phyloP scores from a whole-genome alignment of 331 rosid genomes.

The Phaseolus coccineus region DNA sequence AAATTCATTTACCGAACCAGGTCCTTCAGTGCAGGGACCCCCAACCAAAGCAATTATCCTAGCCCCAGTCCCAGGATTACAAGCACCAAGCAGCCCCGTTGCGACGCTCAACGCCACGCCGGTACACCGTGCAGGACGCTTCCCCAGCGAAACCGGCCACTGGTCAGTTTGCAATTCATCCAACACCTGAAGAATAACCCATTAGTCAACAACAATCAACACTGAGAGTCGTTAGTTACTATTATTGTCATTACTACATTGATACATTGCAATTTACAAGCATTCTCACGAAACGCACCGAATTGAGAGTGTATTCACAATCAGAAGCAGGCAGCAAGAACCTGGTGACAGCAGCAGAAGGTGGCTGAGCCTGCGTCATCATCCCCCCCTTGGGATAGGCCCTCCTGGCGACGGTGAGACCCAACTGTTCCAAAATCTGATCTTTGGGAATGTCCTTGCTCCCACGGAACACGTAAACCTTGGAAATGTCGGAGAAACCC shows the following conservation, averaged over 20 bases:
- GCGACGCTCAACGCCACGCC: constrained; percentile 97
- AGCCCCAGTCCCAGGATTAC: constrained; percentile 91
- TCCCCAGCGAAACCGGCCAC: constrained; percentile 86
- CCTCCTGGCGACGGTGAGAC: constrained; percentile 64
- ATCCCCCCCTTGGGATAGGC: background rate
- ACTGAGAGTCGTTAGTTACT: background rate
- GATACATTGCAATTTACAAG: background rate
- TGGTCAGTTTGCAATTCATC: constrained; percentile 95
- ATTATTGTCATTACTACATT: background rate
- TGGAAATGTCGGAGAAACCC: constrained; percentile 87
- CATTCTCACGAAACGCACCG: constrained; percentile 41
- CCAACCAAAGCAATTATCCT: constrained; percentile 94
- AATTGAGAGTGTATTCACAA: constrained; percentile 83
- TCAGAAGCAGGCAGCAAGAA: constrained; percentile 92
- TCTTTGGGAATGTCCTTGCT: constrained; percentile 78
- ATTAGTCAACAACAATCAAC: constrained; percentile 4
- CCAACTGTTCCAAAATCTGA: constrained; percentile 85
- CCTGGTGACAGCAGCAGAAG: constrained; percentile 47
- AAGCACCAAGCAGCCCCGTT: constrained; percentile 87
- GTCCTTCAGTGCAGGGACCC: constrained; percentile 99
- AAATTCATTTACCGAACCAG: constrained; percentile 77
- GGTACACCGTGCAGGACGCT: constrained; percentile 80
- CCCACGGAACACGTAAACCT: constrained; percentile 90
- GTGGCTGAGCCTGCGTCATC: background rate
- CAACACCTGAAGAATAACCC: constrained; percentile 63